Evolutionary conservation across 2,329 filamentous ascomycete genomes (phyloP), one percentile per base, ranked within the genome.

Genomic region (Stagonosporopsis chrysanthemi): DNA sequence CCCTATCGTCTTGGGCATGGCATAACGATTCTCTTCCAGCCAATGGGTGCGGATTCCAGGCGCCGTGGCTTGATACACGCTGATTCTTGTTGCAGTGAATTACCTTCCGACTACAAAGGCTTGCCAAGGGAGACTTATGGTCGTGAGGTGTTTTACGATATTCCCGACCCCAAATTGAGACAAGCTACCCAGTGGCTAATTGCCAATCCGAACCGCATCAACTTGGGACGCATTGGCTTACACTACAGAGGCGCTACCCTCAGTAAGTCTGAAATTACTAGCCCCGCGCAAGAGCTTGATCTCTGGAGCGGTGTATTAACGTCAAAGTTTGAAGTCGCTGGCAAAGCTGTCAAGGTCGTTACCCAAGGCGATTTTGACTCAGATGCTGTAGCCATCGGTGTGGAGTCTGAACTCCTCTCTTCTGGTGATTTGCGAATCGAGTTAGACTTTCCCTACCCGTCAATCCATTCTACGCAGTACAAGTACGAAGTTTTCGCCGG

Each of bases 101-200:
- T 55, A n/a, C 66, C 63, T 8, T 64, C 65, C 0, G 48, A 65
- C 12, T 70, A 68, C 48, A 67, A 68, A 2, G 78, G 78, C 0
- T 42, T 79, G 6, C 69, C 76, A 53, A 75, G 76, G 66, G 76
- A 76, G 66, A 77, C 77, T 5, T 76, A 79, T 57, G 77, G 71
- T n/a, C 64, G 73, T 8, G 64, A 79, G 12, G 74, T 80, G 1
- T 78, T 75, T 42, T 80, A 80, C 56, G 71, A 75, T 12, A 70
- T 78, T 44, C 75, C 74, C 1, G 79, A 79, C 55, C 74, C 77
- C 1, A 73, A 72, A 2, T 64, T 79, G 19, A 62, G 66, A 26
- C 65, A 72, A 23, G 78, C 78, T 11, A 81, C 80, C 1, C 79
- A 84, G 45, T 85, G 82, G 83, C 64, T 84, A 0, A 82, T 82